Percentiles rank a stretch among this genome's conserved stretches.
Evolutionary conservation across 169 alveolate species (phyloP).

Genomic region (Neospora caninum): DNA sequence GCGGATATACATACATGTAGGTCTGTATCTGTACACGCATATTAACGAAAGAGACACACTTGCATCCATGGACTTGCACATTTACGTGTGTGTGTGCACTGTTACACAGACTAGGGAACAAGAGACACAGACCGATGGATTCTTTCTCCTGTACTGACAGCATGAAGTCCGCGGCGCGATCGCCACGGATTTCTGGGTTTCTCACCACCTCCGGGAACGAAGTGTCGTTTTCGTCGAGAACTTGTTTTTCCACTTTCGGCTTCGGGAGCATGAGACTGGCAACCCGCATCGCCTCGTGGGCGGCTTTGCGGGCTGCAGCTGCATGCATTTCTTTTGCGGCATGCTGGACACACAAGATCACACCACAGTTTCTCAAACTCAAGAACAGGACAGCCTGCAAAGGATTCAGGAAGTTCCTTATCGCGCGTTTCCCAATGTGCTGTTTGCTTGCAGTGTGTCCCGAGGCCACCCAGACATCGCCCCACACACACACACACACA

Average conservation of each 20-base stretch:
- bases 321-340: neutral
- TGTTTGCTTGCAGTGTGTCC: no score
- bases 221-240: neutral
- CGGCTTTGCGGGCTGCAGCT: neutral
- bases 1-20: neutral
- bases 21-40: neutral
- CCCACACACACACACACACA: neutral
- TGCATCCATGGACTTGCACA: neutral
- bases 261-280: neutral
- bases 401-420: no score
- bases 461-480: no score
- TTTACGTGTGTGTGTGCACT: neutral
- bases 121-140: no score
- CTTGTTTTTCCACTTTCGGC: neutral
- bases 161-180: no score
- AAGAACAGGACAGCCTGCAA: neutral
- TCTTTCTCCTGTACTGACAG: no score
- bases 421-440: no score
- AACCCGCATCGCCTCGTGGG: neutral
- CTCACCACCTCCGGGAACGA: neutral
- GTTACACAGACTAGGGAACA: no score
- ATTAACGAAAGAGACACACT: neutral
- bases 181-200: neutral
- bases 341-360: neutral
- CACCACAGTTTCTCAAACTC: neutral